phyloP scores from a whole-genome alignment of 2,329 filamentous ascomycete genomes.

The Pleoardoris graminearum region DNA sequence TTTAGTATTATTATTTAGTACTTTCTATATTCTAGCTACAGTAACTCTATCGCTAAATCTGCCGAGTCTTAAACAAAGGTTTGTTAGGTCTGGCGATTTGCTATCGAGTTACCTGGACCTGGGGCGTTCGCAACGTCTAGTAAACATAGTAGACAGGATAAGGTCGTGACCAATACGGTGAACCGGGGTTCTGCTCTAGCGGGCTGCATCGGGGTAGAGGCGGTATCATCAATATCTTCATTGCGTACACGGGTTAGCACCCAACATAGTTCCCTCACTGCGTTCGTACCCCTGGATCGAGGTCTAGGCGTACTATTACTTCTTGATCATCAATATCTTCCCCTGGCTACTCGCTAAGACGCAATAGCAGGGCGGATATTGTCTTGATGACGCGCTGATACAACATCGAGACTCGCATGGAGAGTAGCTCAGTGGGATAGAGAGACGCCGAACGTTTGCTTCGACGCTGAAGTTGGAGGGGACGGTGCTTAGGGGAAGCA shows the following conservation, averaged over 20 bases:
- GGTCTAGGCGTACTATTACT: too few species aligned
- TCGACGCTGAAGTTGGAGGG: background rate
- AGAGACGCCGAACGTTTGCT: conserved; percentile 14
- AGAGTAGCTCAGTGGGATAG: conserved; percentile 22
- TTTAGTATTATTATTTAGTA: too few species aligned
- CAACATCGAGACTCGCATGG: conserved; percentile 18
- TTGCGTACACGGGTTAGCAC: too few species aligned
- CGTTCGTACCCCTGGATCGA: too few species aligned
- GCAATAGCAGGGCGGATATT: conserved; percentile 15
- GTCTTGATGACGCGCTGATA: conserved; percentile 17
- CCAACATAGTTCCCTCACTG: too few species aligned
- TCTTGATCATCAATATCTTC: conserved; percentile 14
- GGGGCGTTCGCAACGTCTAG: too few species aligned
- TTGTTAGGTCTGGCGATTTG: too few species aligned
- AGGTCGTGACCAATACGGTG: conserved; percentile 22
- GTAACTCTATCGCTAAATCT: too few species aligned
- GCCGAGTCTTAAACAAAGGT: too few species aligned
- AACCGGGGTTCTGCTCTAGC: conserved; percentile 25
- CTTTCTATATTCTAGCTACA: too few species aligned
- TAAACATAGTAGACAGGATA: conserved; percentile 1
- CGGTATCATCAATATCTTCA: too few species aligned
- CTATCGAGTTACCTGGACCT: too few species aligned
- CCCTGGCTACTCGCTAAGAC: conserved; percentile 17
- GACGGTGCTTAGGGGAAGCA: background rate
- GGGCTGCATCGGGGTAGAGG: conserved; percentile 17